Evolutionary conservation across 1,284 basidiomycete genomes (phyloP).

Genomic region (Phlebopus sp.): DNA sequence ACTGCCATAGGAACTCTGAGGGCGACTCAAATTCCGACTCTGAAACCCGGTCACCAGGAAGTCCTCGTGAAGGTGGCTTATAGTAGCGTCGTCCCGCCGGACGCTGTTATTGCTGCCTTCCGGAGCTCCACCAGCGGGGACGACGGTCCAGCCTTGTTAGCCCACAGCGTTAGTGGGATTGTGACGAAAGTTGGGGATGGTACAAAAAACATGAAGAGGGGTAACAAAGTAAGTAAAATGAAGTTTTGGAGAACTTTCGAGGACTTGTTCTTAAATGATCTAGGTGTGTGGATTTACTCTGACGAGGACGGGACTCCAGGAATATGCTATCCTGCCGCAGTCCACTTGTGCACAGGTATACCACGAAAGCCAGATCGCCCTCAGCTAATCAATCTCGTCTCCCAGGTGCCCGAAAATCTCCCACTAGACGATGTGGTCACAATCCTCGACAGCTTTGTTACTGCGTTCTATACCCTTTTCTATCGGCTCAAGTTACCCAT

Average conservation of each 20-base stretch:
- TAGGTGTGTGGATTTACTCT: slow-evolving; percentile 41
- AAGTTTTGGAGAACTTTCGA: not conserved
- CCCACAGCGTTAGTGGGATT: slow-evolving; percentile 40
- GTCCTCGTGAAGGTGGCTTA: slow-evolving; percentile 48
- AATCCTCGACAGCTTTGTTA: slow-evolving; percentile 51
- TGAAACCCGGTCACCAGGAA: slow-evolving; percentile 37
- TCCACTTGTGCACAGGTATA: slow-evolving; percentile 42
- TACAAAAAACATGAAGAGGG: slow-evolving; percentile 39
- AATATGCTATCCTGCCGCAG: slow-evolving; percentile 38
- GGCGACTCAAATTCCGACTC: slow-evolving; percentile 40
- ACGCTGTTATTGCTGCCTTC: slow-evolving; percentile 40
- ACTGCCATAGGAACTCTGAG: slow-evolving; percentile 37
- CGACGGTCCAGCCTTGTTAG: slow-evolving; percentile 40
- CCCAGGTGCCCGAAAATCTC: slow-evolving; percentile 42
- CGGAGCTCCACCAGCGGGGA: slow-evolving; percentile 31
- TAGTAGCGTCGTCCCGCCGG: slow-evolving; percentile 40
- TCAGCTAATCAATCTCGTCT: not conserved
- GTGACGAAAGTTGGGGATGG: slow-evolving; percentile 40
- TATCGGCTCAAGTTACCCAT: slow-evolving; percentile 40
- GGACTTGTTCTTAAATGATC: not conserved
- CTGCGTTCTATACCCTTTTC: slow-evolving; percentile 48
- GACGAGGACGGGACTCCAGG: slow-evolving; percentile 37
- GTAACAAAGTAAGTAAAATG: slow-evolving; percentile 39
- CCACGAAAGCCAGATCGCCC: not conserved
- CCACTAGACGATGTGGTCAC: slow-evolving; percentile 43